Conservation (phyloP, 2,329 filamentous ascomycete genomes). For the Blastomyces gilchristii region DNA sequence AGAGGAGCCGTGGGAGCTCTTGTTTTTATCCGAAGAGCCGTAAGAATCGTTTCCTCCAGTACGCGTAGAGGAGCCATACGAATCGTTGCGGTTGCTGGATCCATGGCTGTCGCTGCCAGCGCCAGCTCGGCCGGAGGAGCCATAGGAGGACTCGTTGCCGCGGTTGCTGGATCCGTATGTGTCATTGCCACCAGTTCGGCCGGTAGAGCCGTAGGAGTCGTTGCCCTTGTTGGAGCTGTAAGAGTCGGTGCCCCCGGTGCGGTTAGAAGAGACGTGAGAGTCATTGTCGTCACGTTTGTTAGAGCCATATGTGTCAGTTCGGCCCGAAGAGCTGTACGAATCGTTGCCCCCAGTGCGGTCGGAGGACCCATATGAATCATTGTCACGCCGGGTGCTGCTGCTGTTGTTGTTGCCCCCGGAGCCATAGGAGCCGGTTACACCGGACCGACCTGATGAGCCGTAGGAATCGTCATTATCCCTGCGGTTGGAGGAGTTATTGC, state of each 20-base stretch:
- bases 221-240: not conserved
- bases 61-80: not conserved
- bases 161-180: not conserved
- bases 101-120: not conserved
- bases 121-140: not conserved
- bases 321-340: not conserved
- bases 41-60: not conserved
- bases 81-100: not conserved
- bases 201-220: not conserved
- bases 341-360: not conserved
- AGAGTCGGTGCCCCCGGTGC: not conserved
- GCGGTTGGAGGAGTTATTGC: not conserved
- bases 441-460: not conserved
- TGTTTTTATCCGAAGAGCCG: not conserved
- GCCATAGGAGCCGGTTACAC: not conserved
- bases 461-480: not conserved
- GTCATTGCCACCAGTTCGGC: not conserved
- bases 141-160: not conserved
- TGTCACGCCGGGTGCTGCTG: not conserved
- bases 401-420: not conserved
- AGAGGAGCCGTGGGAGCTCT: conserved; percentile 1
- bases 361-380: conserved; percentile 3
- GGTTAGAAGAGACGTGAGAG: not conserved
- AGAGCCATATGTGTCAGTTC: not conserved
- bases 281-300: not conserved